Evolutionary conservation across 176 grass and related monocot genomes (phyloP), one percentile per base, ranked within the genome.

Genomic region (Luzula sylvatica): DNA sequence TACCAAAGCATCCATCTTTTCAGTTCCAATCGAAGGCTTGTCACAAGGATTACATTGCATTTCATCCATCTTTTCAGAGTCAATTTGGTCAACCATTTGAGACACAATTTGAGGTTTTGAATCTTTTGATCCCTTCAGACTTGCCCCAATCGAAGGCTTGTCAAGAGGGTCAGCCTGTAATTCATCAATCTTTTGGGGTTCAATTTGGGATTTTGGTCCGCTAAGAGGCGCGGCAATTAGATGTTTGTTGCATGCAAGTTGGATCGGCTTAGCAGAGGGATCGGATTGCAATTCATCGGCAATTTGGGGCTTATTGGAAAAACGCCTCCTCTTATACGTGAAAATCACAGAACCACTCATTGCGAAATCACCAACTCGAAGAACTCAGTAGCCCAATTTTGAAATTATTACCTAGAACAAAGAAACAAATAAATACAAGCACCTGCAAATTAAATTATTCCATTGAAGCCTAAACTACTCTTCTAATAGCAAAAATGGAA

Each of bases 291-390:
- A 62, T 62, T 62, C 12, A 62, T 62, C 42, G 12, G 26, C 45
- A 2, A 27, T 46, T 62, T 46, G n/a, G 8, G 22, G 59, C 7
- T 64, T 64, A 64, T 46, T 64, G 45, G 59, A 64, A 16, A 64
- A 64, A 12, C 59, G 59, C 15, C 43, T 49, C 23, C 59, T 15
- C 23, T 64, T 64, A 41, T 64, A 64, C 29, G 59, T 64, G 47
- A 49, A 64, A 49, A 64, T 46, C 15, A 64, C 25, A 46, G 59
- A 46, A 48, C 59, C 42, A 14, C 50, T 30, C 64, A 51, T 54
- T 46, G 35, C 35, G 38, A 27, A 46, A 28, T 20, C 15, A 38
- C 46, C n/a, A n/a, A n/a, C n/a, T n/a, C n/a, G 11, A n/a, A 39
- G 17, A 23, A 17, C 26, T 52, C 26, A 15, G 5, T 8, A 38